A percentile compares a stretch with the other conserved stretches of the same genome.
These are phyloP conservation scores for Lipomyces yamanashiensis DNA, from an alignment of 805 yeast species.

Conservation along the genomic window DNA sequence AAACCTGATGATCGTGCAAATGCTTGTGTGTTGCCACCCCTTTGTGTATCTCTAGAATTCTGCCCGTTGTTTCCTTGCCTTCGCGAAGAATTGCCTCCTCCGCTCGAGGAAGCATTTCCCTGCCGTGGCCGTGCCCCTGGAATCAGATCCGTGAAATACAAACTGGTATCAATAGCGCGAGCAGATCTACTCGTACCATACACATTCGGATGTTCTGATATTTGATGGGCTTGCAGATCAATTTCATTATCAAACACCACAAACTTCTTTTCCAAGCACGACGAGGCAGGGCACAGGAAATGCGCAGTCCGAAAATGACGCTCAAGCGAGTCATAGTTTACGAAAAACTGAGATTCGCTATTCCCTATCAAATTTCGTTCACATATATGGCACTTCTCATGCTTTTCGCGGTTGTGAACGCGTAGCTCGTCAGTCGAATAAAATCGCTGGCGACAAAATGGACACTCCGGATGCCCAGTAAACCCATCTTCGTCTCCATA, in stretches of 20 bases:
- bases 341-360: slow-evolving; percentile 71
- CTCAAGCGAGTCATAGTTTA: slow-evolving; percentile 73
- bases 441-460: slow-evolving; percentile 76
- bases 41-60: slow-evolving; percentile 3
- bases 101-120: neutral
- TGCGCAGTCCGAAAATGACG: slow-evolving; percentile 77
- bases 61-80: neutral
- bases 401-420: slow-evolving; percentile 78
- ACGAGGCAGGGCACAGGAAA: slow-evolving; percentile 72
- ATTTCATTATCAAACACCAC: slow-evolving; percentile 88
- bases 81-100: slow-evolving; percentile 3
- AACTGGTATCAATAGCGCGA: slow-evolving; percentile 27
- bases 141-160: slow-evolving; percentile 18
- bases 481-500: slow-evolving; percentile 77
- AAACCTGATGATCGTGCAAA: slow-evolving; percentile 6
- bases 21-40: neutral
- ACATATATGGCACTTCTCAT: slow-evolving; percentile 90
- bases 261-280: slow-evolving; percentile 86
- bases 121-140: neutral
- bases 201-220: slow-evolving; percentile 74
- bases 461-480: slow-evolving; percentile 87
- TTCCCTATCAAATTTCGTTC: slow-evolving; percentile 60
- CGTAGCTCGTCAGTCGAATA: slow-evolving; percentile 88
- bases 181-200: slow-evolving; percentile 44
- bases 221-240: slow-evolving; percentile 85